These are phyloP conservation scores for Licmophora abbreviata DNA, from an alignment of 108 stramenopile genomes.

Conservation along the genomic window DNA sequence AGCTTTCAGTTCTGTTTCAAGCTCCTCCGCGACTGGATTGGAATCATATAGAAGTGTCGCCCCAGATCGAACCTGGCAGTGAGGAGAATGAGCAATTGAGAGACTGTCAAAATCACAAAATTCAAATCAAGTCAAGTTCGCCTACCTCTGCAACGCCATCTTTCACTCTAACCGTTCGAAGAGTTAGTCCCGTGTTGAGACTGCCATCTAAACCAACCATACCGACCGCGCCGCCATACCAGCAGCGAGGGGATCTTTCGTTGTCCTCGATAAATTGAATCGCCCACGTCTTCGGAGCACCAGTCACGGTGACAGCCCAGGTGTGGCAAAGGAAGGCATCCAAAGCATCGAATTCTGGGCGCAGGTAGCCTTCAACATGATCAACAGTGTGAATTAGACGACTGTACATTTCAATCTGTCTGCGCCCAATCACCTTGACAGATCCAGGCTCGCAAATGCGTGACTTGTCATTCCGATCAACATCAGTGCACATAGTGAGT, in stretches of 20 bases:
- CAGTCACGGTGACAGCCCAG: slow-evolving; percentile 99
- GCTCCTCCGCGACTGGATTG: slow-evolving; percentile 87
- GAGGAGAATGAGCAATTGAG: too few relatives aligned
- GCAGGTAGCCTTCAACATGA: slow-evolving; percentile 96
- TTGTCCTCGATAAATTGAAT: slow-evolving; percentile 96
- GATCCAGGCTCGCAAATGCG: slow-evolving; percentile 97
- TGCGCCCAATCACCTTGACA: slow-evolving; percentile 93
- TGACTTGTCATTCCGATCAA: slow-evolving; percentile 97
- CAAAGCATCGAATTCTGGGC: slow-evolving; percentile 93
- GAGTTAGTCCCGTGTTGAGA: slow-evolving; percentile 93
- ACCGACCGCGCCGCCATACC: slow-evolving; percentile 98
- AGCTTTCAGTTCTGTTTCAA: slow-evolving; percentile 96
- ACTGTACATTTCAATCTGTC: slow-evolving; percentile 99
- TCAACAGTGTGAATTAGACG: slow-evolving; percentile 97
- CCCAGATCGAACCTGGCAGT: slow-evolving; percentile 87
- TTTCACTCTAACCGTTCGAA: slow-evolving; percentile 90
- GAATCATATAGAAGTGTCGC: slow-evolving; percentile 95
- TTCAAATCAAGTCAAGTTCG: too few relatives aligned
- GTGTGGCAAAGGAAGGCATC: slow-evolving; percentile 98
- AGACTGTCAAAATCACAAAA: too few relatives aligned
- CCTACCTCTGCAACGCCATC: slow-evolving; percentile 86
- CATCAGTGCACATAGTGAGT: slow-evolving; percentile 98
- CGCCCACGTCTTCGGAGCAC: slow-evolving; percentile 98
- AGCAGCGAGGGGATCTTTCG: slow-evolving; percentile 88
- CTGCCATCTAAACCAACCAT: slow-evolving; percentile 96